These are phyloP conservation scores for Paracamarosporium sp. DNA, from an alignment of 2,329 filamentous ascomycete genomes.

Conservation along the genomic window DNA sequence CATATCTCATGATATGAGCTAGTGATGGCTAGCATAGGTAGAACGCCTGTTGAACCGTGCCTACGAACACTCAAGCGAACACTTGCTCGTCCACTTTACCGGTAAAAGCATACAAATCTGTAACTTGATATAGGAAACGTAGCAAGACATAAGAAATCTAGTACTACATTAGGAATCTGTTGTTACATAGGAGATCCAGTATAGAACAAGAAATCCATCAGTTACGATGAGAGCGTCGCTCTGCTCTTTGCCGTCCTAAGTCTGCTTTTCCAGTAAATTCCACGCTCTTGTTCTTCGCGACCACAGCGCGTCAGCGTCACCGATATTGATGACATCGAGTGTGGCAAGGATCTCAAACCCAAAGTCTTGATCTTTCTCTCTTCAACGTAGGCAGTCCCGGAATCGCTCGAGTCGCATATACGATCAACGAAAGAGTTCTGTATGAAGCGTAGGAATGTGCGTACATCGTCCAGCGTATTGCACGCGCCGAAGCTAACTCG, in stretches of 20 bases:
- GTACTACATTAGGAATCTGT: no score
- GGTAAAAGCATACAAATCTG: no score
- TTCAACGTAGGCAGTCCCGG: background rate
- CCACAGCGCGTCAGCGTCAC: background rate
- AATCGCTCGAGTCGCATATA: background rate
- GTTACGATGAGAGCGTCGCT: background rate
- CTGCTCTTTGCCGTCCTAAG: background rate
- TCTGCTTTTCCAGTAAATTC: background rate
- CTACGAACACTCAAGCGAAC: no score
- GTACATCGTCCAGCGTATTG: constrained; percentile 64
- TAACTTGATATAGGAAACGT: no score
- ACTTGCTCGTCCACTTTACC: no score
- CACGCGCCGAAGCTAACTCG: constrained; percentile 68
- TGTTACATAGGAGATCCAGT: no score
- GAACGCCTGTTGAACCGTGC: no score
- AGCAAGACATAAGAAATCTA: no score
- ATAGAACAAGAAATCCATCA: background rate
- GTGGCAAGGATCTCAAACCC: background rate
- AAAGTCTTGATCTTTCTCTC: background rate
- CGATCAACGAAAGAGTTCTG: constrained; percentile 10
- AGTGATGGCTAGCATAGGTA: no score
- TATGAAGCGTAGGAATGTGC: constrained; percentile 55
- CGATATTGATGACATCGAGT: background rate
- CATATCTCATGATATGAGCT: no score
- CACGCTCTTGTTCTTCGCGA: background rate